These are phyloP conservation scores for Epichloe glyceriae DNA, from an alignment of 2,329 filamentous ascomycete genomes.

Conservation along the genomic window DNA sequence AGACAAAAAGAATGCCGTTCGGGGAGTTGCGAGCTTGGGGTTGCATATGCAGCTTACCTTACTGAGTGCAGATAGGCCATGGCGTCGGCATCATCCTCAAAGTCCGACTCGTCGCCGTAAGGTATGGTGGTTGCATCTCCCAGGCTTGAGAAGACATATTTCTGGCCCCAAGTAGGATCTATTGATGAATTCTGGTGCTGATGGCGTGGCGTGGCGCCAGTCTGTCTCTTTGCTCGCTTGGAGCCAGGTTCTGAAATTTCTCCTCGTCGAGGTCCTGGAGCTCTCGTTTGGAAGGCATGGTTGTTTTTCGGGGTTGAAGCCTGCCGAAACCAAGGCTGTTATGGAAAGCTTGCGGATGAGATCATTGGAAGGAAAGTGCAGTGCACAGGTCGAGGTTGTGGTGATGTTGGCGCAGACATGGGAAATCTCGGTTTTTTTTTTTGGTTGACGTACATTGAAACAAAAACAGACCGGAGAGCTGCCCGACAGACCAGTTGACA, in stretches of 20 bases:
- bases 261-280: slow-evolving; percentile 17
- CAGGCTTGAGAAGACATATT: slow-evolving; percentile 55
- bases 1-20: not conserved
- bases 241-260: slow-evolving; percentile 14
- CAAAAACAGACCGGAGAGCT: no score
- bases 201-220: slow-evolving; percentile 21
- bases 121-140: slow-evolving; percentile 33
- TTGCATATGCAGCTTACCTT: slow-evolving; percentile 37
- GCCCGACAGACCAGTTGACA: no score
- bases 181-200: slow-evolving; percentile 33
- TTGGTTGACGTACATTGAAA: not conserved
- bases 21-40: not conserved
- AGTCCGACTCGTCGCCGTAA: slow-evolving; percentile 47
- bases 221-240: slow-evolving; percentile 14
- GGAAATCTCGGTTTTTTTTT: no score
- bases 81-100: slow-evolving; percentile 54
- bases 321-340: not conserved
- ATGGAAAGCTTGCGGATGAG: no score
- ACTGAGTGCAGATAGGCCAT: slow-evolving; percentile 60
- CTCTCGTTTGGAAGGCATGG: slow-evolving; percentile 25
- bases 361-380: not conserved
- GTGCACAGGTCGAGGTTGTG: not conserved
- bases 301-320: not conserved
- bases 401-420: not conserved
- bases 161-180: slow-evolving; percentile 57